phyloP scores from a whole-genome alignment of 495 filamentous ascomycete genomes.

The Penicillium robsamsonii region DNA sequence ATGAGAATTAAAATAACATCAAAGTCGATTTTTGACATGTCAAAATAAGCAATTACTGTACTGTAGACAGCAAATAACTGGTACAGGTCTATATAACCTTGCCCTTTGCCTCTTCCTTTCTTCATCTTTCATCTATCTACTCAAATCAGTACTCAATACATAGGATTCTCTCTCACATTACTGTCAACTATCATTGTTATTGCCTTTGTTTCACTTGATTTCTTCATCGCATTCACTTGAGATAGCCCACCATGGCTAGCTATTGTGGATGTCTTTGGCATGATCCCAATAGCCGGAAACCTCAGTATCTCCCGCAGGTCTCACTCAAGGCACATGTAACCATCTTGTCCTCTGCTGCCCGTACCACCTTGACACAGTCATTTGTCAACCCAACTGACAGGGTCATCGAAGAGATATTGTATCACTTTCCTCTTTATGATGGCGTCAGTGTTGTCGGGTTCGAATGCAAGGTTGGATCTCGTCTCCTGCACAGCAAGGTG shows the following conservation, averaged over 20 bases:
- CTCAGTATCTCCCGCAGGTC: slow-evolving; percentile 17
- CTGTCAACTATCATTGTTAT: too few relatives aligned
- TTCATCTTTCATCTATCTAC: neutral
- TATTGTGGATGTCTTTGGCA: slow-evolving; percentile 6
- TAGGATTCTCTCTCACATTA: too few relatives aligned
- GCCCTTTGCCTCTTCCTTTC: neutral
- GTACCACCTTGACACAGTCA: slow-evolving; percentile 17
- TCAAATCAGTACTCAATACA: neutral
- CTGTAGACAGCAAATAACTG: neutral
- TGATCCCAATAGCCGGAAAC: neutral
- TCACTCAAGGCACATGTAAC: slow-evolving; percentile 20
- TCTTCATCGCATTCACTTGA: neutral
- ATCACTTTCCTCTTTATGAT: slow-evolving; percentile 23
- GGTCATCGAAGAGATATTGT: slow-evolving; percentile 12
- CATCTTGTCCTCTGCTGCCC: slow-evolving; percentile 15
- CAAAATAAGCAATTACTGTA: neutral
- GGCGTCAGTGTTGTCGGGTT: slow-evolving; percentile 21
- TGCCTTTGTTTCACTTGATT: neutral
- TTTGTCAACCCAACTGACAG: slow-evolving; percentile 14
- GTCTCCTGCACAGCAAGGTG: slow-evolving; percentile 17
- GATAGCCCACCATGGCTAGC: neutral
- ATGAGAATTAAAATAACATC: too few relatives aligned
- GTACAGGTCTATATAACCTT: neutral
- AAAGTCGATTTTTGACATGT: neutral
- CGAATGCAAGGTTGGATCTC: slow-evolving; percentile 13